phyloP scores from a whole-genome alignment of 2,329 filamentous ascomycete species.

The Trichoderma atroviride region DNA sequence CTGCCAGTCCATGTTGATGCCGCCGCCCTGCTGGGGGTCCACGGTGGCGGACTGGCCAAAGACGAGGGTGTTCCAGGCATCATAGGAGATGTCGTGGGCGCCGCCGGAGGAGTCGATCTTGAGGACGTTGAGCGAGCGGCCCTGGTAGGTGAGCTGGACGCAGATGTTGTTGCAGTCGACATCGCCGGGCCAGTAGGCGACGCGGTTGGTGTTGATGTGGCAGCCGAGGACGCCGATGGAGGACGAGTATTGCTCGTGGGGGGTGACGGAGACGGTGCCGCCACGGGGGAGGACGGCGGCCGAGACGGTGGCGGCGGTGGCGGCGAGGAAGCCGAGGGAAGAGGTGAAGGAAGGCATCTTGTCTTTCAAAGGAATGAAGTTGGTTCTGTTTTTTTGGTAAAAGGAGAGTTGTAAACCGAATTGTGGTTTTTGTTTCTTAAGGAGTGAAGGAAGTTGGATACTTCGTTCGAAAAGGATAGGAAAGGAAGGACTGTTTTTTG shows the following conservation, averaged over 20 bases:
- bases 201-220: conserved; percentile 62
- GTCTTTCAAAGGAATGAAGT: conserved; percentile 29
- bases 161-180: conserved; percentile 61
- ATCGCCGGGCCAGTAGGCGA: conserved; percentile 61
- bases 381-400: conserved; percentile 16
- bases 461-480: background rate
- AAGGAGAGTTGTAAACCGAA: conserved; percentile 16
- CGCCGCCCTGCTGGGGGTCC: conserved; percentile 52
- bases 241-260: conserved; percentile 59
- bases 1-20: conserved; percentile 55
- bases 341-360: conserved; percentile 35
- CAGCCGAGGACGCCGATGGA: conserved; percentile 62
- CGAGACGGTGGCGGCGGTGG: conserved; percentile 33
- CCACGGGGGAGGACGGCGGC: conserved; percentile 36
- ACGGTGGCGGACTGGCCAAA: conserved; percentile 52
- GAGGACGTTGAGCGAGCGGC: conserved; percentile 58
- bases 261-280: conserved; percentile 48
- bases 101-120: conserved; percentile 59
- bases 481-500: background rate
- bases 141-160: conserved; percentile 54
- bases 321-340: conserved; percentile 37
- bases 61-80: conserved; percentile 62
- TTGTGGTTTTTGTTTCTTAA: background rate
- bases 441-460: conserved; percentile 8
- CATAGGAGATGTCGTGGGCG: conserved; percentile 62